Evolutionary conservation across 345 rosid species (phyloP), one percentile per base, ranked within the genome.

Genomic region (Luvunga scandens): DNA sequence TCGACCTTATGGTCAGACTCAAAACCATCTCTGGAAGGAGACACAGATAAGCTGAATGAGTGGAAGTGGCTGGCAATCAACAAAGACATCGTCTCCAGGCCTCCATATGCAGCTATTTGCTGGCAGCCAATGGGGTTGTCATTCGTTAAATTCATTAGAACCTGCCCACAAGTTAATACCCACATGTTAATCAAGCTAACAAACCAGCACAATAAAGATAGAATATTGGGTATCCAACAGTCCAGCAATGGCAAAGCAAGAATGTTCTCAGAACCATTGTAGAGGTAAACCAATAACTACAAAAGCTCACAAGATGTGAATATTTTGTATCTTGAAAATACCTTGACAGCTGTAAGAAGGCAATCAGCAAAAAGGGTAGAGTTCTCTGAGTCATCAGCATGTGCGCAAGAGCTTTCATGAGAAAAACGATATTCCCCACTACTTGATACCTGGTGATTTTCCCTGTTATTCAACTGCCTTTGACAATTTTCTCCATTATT

Each of bases 341-440:
- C 99, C 97, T 94, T 95, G 67, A 95, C 93, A 63, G 97, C 92
- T 64, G 97, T 82, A 79, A 91, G 90, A 80, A 96, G 97, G 82
- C 99, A 96, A 76, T 96, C 99, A 38, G 89, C 86, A 71, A 92
- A 77, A 75, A 90, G 93, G 81, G 79, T 77, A 22, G 82, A 82
- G 80, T 77, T 83, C 82, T 88, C 98, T 84, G 88, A 83, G 74
- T 89, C 89, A 76, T 50, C 60, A 63, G 78, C 87, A 76, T 69
- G 71, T 39, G 87, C 78, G 53, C 80, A 56, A 77, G 90, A 86
- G 72, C 79, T 81, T 73, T 72, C 85, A 76, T 63, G 80, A 56
- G 90, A 81, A 78, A 73, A 63, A 80, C 69, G 78, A 75, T 33
- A 42, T 66, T 83, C 84, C 13, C 66, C 81, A 73, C 72, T 75